Evolutionary conservation across 2,329 filamentous ascomycete species (phyloP).

Genomic region (Canariomyces notabilis): DNA sequence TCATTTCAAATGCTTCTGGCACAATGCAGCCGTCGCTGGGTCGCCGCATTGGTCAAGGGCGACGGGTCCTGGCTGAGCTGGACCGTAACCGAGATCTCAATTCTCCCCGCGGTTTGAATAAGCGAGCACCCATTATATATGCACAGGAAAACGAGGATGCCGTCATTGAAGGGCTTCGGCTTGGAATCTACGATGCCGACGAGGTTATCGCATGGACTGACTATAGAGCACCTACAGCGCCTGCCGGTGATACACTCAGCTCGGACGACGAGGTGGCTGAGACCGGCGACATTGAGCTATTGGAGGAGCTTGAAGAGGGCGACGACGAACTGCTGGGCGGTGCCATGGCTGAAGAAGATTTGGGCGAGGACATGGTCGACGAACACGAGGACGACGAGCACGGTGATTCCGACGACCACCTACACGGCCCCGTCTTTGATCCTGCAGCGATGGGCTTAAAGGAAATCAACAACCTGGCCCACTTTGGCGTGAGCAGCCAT

Average conservation of each 20-base stretch:
- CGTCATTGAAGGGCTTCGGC: conserved; percentile 14
- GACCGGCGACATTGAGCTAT: conserved; percentile 12
- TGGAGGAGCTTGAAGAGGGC: conserved; percentile 6
- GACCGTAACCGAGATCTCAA: conserved; percentile 19
- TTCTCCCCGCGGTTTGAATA: conserved; percentile 3
- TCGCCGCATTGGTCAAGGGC: background rate
- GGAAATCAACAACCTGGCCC: conserved; percentile 78
- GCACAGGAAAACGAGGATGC: conserved; percentile 23
- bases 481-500: conserved; percentile 75
- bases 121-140: conserved; percentile 20
- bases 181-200: conserved; percentile 18
- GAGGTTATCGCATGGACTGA: conserved; percentile 23
- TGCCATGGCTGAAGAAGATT: conserved; percentile 20
- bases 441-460: conserved; percentile 58
- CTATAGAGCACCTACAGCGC: conserved; percentile 12
- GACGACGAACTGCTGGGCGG: conserved; percentile 20
- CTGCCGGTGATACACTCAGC: conserved; percentile 6
- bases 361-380: conserved; percentile 19
- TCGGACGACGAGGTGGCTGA: conserved; percentile 16
- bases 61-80: conserved; percentile 16
- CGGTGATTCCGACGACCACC: conserved; percentile 18
- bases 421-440: conserved; percentile 38
- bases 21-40: conserved; percentile 3
- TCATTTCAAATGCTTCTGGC: background rate
- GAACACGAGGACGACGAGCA: conserved; percentile 20